Percentiles rank a stretch among this genome's conserved stretches.
These are phyloP conservation scores for Stylonectria norvegica DNA, from an alignment of 2,329 filamentous ascomycete genomes.

Conservation along the genomic window DNA sequence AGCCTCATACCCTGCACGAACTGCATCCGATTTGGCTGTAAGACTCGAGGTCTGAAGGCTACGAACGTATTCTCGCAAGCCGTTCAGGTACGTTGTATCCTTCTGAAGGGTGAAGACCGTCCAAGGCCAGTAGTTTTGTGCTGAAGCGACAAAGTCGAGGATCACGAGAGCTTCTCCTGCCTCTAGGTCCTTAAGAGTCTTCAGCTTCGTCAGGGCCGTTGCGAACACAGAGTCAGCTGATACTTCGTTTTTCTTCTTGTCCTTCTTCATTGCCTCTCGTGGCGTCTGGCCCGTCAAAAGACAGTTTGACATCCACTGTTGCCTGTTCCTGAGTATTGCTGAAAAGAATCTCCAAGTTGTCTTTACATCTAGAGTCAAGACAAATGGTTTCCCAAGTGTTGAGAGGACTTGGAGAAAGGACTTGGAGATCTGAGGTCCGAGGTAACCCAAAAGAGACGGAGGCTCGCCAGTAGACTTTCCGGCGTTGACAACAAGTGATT, in stretches of 20 bases:
- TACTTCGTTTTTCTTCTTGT: slow-evolving; percentile 48
- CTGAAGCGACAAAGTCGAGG: slow-evolving; percentile 80
- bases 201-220: slow-evolving; percentile 68
- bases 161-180: slow-evolving; percentile 68
- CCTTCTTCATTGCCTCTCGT: slow-evolving; percentile 64
- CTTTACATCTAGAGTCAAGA: slow-evolving; percentile 60
- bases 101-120: slow-evolving; percentile 76
- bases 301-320: slow-evolving; percentile 95
- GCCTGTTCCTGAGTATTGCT: slow-evolving; percentile 79
- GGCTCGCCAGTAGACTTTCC: slow-evolving; percentile 68
- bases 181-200: slow-evolving; percentile 60
- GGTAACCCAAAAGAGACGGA: slow-evolving; percentile 87
- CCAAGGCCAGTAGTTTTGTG: slow-evolving; percentile 96
- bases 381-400: slow-evolving; percentile 71
- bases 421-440: slow-evolving; percentile 78
- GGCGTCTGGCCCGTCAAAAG: slow-evolving; percentile 85
- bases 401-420: slow-evolving; percentile 79
- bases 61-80: slow-evolving; percentile 67
- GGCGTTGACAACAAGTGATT: slow-evolving; percentile 68
- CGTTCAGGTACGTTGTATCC: slow-evolving; percentile 69
- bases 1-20: slow-evolving; percentile 59
- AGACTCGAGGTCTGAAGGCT: slow-evolving; percentile 50
- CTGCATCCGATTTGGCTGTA: slow-evolving; percentile 52
- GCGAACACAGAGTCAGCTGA: slow-evolving; percentile 64
- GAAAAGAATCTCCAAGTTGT: slow-evolving; percentile 83